A percentile compares a stretch with the other conserved stretches of the same genome.
Conservation (phyloP, 805 yeast species). For the Myxozyma sirexii region DNA sequence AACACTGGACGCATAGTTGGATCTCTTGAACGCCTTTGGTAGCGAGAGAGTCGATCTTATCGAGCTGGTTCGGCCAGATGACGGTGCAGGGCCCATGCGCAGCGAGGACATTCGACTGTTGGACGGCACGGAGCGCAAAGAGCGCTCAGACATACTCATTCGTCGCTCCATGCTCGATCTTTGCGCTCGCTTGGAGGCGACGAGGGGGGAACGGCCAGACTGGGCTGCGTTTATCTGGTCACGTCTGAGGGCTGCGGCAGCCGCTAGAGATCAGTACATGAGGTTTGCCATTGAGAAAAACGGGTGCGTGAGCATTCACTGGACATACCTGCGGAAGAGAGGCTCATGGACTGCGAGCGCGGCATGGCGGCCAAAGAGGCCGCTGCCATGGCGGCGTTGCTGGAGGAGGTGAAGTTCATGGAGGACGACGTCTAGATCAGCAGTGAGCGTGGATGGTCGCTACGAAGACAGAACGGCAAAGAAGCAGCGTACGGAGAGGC, state of each 20-base stretch:
- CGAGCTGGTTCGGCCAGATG: conserved; percentile 15
- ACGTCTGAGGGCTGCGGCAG: conserved; percentile 28
- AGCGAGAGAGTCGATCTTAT: conserved; percentile 7
- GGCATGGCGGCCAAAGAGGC: conserved; percentile 17
- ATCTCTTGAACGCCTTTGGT: conserved; percentile 8
- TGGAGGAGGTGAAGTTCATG: conserved; percentile 18
- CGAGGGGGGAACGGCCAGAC: conserved; percentile 12
- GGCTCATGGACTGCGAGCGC: conserved; percentile 22
- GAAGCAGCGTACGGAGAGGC: conserved; percentile 2
- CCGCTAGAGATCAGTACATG: conserved; percentile 20
- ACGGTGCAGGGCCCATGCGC: neutral
- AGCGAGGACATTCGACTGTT: neutral
- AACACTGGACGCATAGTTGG: conserved; percentile 28
- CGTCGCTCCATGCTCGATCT: conserved; percentile 13
- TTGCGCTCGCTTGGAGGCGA: conserved; percentile 14
- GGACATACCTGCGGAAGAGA: conserved; percentile 31
- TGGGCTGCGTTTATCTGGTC: conserved; percentile 15
- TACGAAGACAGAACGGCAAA: neutral
- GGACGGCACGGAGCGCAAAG: conserved; percentile 10
- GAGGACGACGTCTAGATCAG: conserved; percentile 25
- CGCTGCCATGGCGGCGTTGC: conserved; percentile 18
- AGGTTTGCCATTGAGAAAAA: neutral
- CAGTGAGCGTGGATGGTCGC: neutral
- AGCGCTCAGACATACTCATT: conserved; percentile 28
- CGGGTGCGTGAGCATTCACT: neutral